Evolutionary conservation across 257 asterid species (phyloP).

Genomic region (Capsicum chinense): DNA sequence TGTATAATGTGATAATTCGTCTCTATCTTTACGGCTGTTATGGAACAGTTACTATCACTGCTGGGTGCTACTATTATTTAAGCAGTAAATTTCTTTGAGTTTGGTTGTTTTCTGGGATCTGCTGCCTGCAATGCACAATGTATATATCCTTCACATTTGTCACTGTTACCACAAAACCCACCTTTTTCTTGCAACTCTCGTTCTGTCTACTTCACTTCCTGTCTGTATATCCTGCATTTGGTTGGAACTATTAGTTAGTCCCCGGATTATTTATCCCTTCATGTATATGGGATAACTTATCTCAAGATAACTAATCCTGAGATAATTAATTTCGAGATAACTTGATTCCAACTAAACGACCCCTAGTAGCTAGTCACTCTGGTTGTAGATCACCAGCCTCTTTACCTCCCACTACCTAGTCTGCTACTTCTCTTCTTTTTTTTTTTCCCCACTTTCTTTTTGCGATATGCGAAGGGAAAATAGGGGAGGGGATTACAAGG

Average conservation of each 20-base stretch:
- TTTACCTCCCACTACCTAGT: no score
- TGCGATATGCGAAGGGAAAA: no score
- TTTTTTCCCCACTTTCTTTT: no score
- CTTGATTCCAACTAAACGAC: no score
- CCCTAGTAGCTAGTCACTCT: neutral
- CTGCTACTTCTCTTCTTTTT: no score
- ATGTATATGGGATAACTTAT: no score
- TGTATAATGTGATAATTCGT: neutral
- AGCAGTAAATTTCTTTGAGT: neutral
- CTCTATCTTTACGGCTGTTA: slow-evolving; percentile 10
- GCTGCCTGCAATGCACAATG: neutral
- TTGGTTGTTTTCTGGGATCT: slow-evolving; percentile 6
- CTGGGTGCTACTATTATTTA: neutral
- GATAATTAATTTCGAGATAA: no score
- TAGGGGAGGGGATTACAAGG: no score
- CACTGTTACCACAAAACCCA: neutral
- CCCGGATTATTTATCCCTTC: no score
- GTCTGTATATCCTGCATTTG: no score
- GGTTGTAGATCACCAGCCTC: neutral
- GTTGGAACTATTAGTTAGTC: no score
- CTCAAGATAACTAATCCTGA: no score
- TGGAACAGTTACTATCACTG: slow-evolving; percentile 1
- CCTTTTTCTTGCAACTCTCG: neutral
- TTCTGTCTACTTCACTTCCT: slow-evolving; percentile 10
- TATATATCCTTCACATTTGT: neutral